Base-by-base conservation (phyloP, 164 flowering plant species). In the Vitis amurensis region DNA sequence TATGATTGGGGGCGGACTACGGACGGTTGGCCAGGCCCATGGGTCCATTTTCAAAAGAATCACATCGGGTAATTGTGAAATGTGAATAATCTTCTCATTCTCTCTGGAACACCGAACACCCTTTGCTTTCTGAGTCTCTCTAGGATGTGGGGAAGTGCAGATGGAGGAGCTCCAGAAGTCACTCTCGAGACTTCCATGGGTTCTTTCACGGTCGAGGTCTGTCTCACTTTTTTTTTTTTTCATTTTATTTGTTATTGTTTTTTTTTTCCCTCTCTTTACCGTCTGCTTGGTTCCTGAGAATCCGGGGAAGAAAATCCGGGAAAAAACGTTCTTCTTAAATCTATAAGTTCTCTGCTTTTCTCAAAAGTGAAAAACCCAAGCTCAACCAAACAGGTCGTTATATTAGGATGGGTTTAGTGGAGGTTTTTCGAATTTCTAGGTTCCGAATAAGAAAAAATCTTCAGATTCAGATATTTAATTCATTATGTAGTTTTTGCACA, bases 171-270 rank as follows among this genome's bases (percentile, higher is more conserved):
- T 48, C 96, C 97, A 69, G 98, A 95, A 84, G 97, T 93, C 57
- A 93, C 96, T 56, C 85, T 91, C 12, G 98, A 93, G 37, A 95
- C 99, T 27, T 95, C 98, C 68, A 95, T 90, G 96, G 99, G 96
- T 6, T 75, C 98, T 62, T 79, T 95, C 78, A 93, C 93, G 3
- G 83, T 93, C 11, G 98, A 91, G 95, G 95, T 61, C 66, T 53
- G 74, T 63, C 59, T 68, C 30, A 4, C 49, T 11, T 74, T 50
- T 72, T 74, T 13, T 49, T 13, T 37, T 12, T 7, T 5, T 31
- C 5, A 37, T 44, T 61, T 14, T 69, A 44, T 15, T 59, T 69
- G n/a, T 10, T 69, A 31, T 59, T n/a, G 14, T 44, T 27, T 70
- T 17, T 5, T 37, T 37, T 37, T 1, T 0, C 44, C 44, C 44